Evolutionary conservation across 2,329 filamentous ascomycete genomes (phyloP), one percentile per base, ranked within the genome.

Genomic region (Cladophialophora psammophila): DNA sequence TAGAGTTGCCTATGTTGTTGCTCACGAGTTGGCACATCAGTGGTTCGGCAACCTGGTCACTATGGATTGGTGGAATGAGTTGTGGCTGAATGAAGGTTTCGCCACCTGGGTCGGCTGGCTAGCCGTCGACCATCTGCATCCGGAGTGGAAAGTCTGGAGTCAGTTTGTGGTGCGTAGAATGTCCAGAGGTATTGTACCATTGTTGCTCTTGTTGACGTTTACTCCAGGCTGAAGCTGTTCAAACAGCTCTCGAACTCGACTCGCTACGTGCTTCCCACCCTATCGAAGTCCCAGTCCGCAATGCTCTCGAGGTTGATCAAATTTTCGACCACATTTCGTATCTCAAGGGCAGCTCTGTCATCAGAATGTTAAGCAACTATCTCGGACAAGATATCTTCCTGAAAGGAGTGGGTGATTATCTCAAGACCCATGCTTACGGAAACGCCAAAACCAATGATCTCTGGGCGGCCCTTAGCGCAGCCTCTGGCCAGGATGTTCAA

Each of bases 71-170:
- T 95, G 92, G 92, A 92, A 90, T 76, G 91, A 96, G 81, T 86
- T 95, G 48, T 97, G 93, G 93, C 86, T 96, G 60, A 96, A 96
- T 75, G 94, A 98, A 80, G 94, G 94, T 12, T 99, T 99, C 76
- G 95, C 95, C 50, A 99, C 95, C 2, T 98, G 94, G 94, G 94
- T 97, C 52, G 95, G 94, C 60, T 99, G 94, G 94, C 86, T 94
- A 68, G 94, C 93, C 9, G 88, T 94, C 66, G 92, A 98, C 76
- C 87, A 96, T 76, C 88, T 98, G 63, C 92, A 98, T 79, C 95
- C 95, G 6, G 94, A 97, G 72, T 98, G 95, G 94, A 90, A 98
- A 74, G 91, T 98, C 36, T 99, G 95, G 95, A 90, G 92, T 66
- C 94, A 97, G 81, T 99, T 97, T 81, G 92, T 98, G 75, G 86